Evolutionary conservation across 768 basidiomycete species (phyloP).

Genomic region (Leccinum uliginosum): DNA sequence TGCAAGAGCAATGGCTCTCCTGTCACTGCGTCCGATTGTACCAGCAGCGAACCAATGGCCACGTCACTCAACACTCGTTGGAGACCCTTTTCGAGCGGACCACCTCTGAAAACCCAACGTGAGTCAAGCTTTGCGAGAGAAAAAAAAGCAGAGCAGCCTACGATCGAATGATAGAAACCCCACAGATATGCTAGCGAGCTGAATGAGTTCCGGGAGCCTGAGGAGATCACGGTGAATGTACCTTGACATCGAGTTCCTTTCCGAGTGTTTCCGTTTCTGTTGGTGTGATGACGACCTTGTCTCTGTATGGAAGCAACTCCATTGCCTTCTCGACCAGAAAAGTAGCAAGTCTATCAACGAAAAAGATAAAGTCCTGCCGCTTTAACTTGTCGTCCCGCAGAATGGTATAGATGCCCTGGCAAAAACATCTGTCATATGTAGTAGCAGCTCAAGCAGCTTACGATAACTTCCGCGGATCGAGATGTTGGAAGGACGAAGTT

Average conservation of each 20-base stretch:
- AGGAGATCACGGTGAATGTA: conserved; percentile 23
- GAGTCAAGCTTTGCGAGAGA: background rate
- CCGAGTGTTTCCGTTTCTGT: conserved; percentile 53
- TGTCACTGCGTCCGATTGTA: conserved; percentile 79
- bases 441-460: conserved; percentile 26
- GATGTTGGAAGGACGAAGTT: conserved; percentile 89
- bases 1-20: conserved; percentile 90
- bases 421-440: background rate
- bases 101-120: conserved; percentile 52
- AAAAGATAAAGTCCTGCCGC: conserved; percentile 90
- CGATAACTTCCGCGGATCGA: conserved; percentile 86
- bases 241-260: conserved; percentile 57
- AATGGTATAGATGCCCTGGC: conserved; percentile 85
- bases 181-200: conserved; percentile 62
- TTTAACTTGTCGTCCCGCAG: conserved; percentile 67
- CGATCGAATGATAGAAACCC: conserved; percentile 87
- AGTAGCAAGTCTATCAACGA: conserved; percentile 81
- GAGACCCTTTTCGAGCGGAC: conserved; percentile 89
- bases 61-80: conserved; percentile 82
- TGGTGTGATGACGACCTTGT: conserved; percentile 65
- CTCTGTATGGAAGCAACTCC: conserved; percentile 70
- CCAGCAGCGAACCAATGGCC: conserved; percentile 81
- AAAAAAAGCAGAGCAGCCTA: conserved; percentile 34
- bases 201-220: background rate
- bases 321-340: conserved; percentile 81